These are phyloP conservation scores for Starmera quercuum DNA, from an alignment of 805 yeast species.

Conservation along the genomic window DNA sequence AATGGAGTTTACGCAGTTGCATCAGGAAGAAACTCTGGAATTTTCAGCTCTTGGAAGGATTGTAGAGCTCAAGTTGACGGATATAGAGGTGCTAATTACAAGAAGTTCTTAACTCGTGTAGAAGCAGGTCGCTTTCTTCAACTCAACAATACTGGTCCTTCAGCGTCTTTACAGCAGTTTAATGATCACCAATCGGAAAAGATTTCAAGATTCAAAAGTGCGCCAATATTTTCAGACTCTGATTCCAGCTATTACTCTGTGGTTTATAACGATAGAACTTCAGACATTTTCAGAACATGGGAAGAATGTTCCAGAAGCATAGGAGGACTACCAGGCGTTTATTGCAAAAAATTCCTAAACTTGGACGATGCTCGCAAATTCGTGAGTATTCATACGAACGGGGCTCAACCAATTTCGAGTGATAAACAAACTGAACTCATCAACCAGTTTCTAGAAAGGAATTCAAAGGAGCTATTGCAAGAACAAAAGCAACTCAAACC, in stretches of 20 bases:
- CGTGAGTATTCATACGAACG: too few species aligned
- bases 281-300: neutral
- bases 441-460: conserved; percentile 1
- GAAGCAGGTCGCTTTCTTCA: too few species aligned
- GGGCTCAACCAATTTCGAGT: too few species aligned
- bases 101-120: too few species aligned
- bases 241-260: neutral
- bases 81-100: conserved; percentile 46
- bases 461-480: conserved; percentile 1
- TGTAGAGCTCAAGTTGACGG: conserved; percentile 45
- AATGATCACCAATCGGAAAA: too few species aligned
- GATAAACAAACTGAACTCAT: too few species aligned
- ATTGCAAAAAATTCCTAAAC: neutral
- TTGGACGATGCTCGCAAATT: conserved; percentile 2
- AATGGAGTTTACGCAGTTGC: conserved; percentile 41
- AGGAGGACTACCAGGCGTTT: neutral
- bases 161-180: too few species aligned
- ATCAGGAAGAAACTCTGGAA: conserved; percentile 45
- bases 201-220: too few species aligned
- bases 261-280: too few species aligned
- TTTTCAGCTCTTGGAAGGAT: conserved; percentile 50
- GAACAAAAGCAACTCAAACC: conserved; percentile 4
- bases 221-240: too few species aligned
- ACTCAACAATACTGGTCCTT: too few species aligned
- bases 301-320: neutral